Percentiles rank a stretch among this genome's conserved stretches.
Conservation (phyloP, 257 asterid species). For the Avicennia marina region DNA sequence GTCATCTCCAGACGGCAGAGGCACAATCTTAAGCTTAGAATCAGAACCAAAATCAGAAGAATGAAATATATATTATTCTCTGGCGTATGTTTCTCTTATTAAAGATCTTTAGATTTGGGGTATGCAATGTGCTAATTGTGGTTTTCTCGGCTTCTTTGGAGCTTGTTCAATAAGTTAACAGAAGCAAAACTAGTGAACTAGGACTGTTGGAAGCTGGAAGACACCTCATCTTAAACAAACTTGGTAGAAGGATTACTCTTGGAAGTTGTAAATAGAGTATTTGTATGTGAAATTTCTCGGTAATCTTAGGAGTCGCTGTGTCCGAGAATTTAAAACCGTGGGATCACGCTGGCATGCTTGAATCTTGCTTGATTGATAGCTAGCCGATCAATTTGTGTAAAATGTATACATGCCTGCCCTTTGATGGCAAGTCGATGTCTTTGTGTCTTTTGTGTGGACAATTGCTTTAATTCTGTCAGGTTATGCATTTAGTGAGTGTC, state of each 20-base stretch:
- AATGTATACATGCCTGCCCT: slow-evolving; percentile 28
- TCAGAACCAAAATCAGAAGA: slow-evolving; percentile 46
- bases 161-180: slow-evolving; percentile 20
- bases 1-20: slow-evolving; percentile 38
- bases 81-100: slow-evolving; percentile 10
- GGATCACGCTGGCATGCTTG: slow-evolving; percentile 15
- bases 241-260: neutral
- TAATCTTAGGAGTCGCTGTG: neutral
- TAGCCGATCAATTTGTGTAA: slow-evolving; percentile 21
- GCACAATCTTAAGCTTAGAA: slow-evolving; percentile 34
- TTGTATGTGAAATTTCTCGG: slow-evolving; percentile 25
- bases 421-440: slow-evolving; percentile 28
- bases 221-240: slow-evolving; percentile 12
- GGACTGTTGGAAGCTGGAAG: slow-evolving; percentile 12
- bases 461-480: slow-evolving; percentile 12
- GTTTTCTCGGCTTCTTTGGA: slow-evolving; percentile 19
- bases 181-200: slow-evolving; percentile 24
- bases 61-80: slow-evolving; percentile 30
- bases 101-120: slow-evolving; percentile 16
- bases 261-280: slow-evolving; percentile 34
- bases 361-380: slow-evolving; percentile 15
- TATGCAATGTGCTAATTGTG: slow-evolving; percentile 16
- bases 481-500: slow-evolving; percentile 10
- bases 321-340: neutral
- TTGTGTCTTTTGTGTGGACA: slow-evolving; percentile 18